Evolutionary conservation across 2,329 filamentous ascomycete species (phyloP).

Genomic region (Exophiala spinifera): DNA sequence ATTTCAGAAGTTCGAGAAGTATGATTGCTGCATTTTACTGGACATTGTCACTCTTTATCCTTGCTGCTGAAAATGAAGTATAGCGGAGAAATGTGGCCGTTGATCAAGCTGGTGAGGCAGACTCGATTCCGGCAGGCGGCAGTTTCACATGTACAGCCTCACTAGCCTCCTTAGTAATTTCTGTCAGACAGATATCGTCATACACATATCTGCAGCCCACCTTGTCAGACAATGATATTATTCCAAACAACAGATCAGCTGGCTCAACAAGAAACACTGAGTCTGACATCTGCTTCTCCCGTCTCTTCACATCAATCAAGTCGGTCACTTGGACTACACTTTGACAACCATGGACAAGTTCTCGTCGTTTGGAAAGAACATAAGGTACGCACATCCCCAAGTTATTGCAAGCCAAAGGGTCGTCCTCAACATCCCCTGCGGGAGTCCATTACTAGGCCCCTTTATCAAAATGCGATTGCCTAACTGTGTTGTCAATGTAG

Average conservation of each 20-base stretch:
- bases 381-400: conserved; percentile 50
- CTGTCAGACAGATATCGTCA: not conserved
- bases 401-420: conserved; percentile 30
- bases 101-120: too few species aligned
- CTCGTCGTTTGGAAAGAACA: conserved; percentile 67
- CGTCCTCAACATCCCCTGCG: not conserved
- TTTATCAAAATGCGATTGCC: conserved; percentile 23
- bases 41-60: too few species aligned
- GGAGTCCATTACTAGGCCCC: not conserved
- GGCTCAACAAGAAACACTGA: not conserved
- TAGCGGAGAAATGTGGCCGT: too few species aligned
- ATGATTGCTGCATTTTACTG: too few species aligned
- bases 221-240: not conserved
- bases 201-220: not conserved
- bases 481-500: conserved; percentile 41
- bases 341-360: conserved; percentile 61
- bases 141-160: not conserved
- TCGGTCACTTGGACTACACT: not conserved
- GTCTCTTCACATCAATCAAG: not conserved
- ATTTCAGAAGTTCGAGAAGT: too few species aligned
- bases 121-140: not conserved
- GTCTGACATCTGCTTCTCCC: not conserved
- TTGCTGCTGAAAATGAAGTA: too few species aligned
- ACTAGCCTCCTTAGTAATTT: not conserved
- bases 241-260: not conserved